Percentiles rank a stretch among this genome's conserved stretches.
These are phyloP conservation scores for Boletus pseudo-olivaceus DNA, from an alignment of 768 basidiomycete species.

Conservation along the genomic window DNA sequence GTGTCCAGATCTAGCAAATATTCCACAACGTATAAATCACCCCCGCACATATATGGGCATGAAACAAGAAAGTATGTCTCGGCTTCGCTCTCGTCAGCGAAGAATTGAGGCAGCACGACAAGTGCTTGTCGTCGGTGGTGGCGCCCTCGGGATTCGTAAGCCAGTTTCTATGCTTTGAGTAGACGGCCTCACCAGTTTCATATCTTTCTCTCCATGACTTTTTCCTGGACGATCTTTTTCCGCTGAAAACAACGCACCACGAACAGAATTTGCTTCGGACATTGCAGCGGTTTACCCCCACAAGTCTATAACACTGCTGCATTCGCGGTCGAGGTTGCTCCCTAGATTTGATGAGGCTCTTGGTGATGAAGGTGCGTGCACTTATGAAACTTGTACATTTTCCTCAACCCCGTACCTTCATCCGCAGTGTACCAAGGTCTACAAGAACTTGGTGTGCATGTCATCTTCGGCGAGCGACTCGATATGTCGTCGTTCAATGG, in stretches of 20 bases:
- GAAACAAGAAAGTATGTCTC: conserved; percentile 48
- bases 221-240: background rate
- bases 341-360: conserved; percentile 50
- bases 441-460: conserved; percentile 42
- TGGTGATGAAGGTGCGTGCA: conserved; percentile 47
- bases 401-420: background rate
- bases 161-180: conserved; percentile 1
- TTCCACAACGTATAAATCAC: background rate
- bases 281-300: conserved; percentile 51
- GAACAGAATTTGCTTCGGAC: conserved; percentile 60
- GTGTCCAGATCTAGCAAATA: background rate
- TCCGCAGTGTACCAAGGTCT: conserved; percentile 28
- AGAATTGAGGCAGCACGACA: conserved; percentile 44
- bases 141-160: conserved; percentile 70
- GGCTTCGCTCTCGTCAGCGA: conserved; percentile 49
- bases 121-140: conserved; percentile 67
- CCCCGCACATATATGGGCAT: conserved; percentile 37
- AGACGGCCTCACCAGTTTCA: background rate
- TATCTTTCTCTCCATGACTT: background rate
- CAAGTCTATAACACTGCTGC: conserved; percentile 55
- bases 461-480: conserved; percentile 53
- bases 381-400: background rate
- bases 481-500: conserved; percentile 38
- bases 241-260: background rate
- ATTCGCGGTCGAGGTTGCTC: conserved; percentile 53